Base-by-base conservation (phyloP, 2,329 filamentous ascomycete species). In the Monosporascus sp. region DNA sequence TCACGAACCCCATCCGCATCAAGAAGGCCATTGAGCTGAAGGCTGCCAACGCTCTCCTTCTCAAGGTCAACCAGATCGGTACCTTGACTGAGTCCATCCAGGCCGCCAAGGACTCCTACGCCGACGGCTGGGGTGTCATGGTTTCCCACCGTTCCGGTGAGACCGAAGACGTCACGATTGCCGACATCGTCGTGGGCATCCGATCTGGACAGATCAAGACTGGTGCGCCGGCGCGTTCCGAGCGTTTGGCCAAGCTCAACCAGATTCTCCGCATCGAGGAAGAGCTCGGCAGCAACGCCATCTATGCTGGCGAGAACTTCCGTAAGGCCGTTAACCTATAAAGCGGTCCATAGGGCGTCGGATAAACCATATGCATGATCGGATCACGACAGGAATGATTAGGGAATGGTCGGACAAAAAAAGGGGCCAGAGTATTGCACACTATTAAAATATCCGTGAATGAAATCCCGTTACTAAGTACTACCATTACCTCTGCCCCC, bases 31-130 rank as follows among this genome's bases (percentile, higher is more conserved):
- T 97, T 66, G 92, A 97, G 76, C 88, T 94, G 71, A 99, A 99
- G 89, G 90, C 94, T 68, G 94, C 92, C 86, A 97, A 99, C 73
- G 90, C 92, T 63, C 88, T 99, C 56, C 85, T 99, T 60, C 90
- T 99, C 73, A 99, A 99, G 88, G 92, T 99, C 77, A 99, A 99
- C 89, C 94, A 99, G 84, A 99, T 99, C 69, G 94, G 94, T 79
- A 97, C 94, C 65, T 86, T 99, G 70, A 95, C 91, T 66, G 94
- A 99, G 84, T 96, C 94, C 56, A 97, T 97, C 79, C 92, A 97
- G 82, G 94, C 94, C 53, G 93, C 94, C 75, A 97, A 97, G 85
- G 94, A 97, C 80, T 95, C 93, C 50, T 97, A 94, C 74, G 89
- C 88, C 65, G 93, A 90, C 67, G 86, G 85, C 74, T 99, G 94